phyloP scores from a whole-genome alignment of 805 yeast species.

The Clavispora vitiphila region DNA sequence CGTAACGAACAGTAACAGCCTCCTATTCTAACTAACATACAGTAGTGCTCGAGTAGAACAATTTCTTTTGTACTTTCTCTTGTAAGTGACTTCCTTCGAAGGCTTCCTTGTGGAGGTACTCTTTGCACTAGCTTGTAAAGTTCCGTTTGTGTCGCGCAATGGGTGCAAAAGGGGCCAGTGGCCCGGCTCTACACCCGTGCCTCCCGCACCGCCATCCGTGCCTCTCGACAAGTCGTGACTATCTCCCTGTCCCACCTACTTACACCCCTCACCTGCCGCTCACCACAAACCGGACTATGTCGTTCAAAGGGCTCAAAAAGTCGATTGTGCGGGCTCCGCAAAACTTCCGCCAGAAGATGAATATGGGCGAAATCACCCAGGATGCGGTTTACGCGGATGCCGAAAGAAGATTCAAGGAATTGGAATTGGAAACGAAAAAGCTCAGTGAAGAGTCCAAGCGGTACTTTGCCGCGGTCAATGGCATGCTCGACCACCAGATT shows the following conservation, averaged over 20 bases:
- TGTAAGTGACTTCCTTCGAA: too few species aligned
- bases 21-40: too few species aligned
- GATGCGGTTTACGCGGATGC: conserved; percentile 95
- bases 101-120: too few species aligned
- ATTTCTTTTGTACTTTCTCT: too few species aligned
- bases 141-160: neutral
- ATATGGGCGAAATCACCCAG: conserved; percentile 60
- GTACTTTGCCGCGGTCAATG: conserved; percentile 87
- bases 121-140: too few species aligned
- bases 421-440: conserved; percentile 85
- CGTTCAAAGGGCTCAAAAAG: conserved; percentile 83
- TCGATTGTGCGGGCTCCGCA: conserved; percentile 88
- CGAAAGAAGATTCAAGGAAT: conserved; percentile 90
- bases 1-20: too few species aligned
- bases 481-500: conserved; percentile 88
- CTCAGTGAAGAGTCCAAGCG: conserved; percentile 85
- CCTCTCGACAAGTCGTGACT: neutral
- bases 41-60: too few species aligned
- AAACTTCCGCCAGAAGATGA: conserved; percentile 79
- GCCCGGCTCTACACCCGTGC: neutral
- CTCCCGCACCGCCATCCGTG: conserved; percentile 1
- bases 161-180: neutral
- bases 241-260: neutral
- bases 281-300: conserved; percentile 48
- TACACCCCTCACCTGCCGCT: neutral